phyloP scores from a whole-genome alignment of 495 filamentous ascomycete species.

The Aspergillus carlsbadensis region DNA sequence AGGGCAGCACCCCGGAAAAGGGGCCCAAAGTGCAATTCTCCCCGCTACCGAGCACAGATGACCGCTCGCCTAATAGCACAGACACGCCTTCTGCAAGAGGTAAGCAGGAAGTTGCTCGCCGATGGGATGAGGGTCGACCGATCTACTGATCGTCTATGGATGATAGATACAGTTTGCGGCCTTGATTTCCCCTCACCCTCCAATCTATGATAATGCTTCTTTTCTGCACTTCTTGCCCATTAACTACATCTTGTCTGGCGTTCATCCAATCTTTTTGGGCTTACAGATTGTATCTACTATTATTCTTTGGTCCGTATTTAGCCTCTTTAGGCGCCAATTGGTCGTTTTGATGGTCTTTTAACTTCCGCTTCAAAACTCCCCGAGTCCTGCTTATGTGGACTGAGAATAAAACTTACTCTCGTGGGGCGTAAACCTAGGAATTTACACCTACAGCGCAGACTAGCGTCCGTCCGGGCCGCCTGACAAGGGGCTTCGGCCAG shows the following conservation, averaged over 20 bases:
- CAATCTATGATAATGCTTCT: conserved; percentile 15
- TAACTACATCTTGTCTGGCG: background rate
- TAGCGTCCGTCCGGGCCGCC: too few species aligned
- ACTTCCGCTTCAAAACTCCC: background rate
- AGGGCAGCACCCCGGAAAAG: conserved; percentile 42
- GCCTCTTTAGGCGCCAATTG: background rate
- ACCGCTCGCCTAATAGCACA: conserved; percentile 38
- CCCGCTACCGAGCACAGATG: conserved; percentile 22
- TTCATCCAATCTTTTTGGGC: background rate
- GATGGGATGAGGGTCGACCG: conserved; percentile 63
- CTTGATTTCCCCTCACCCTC: conserved; percentile 2
- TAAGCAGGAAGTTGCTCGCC: conserved; percentile 41
- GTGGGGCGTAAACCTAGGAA: too few species aligned
- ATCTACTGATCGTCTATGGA: conserved; percentile 51
- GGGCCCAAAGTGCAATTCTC: conserved; percentile 44
- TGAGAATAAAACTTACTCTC: too few species aligned
- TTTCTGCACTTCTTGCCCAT: background rate
- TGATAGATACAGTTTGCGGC: background rate
- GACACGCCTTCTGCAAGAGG: conserved; percentile 20
- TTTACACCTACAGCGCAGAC: too few species aligned
- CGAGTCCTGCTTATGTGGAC: too few species aligned
- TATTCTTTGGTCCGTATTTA: background rate
- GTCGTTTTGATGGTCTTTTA: background rate
- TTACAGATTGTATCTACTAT: conserved; percentile 5
- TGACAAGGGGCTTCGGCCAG: too few species aligned